Conservation (phyloP, 768 basidiomycete species). For the Chalciporus pseudorubinellus region DNA sequence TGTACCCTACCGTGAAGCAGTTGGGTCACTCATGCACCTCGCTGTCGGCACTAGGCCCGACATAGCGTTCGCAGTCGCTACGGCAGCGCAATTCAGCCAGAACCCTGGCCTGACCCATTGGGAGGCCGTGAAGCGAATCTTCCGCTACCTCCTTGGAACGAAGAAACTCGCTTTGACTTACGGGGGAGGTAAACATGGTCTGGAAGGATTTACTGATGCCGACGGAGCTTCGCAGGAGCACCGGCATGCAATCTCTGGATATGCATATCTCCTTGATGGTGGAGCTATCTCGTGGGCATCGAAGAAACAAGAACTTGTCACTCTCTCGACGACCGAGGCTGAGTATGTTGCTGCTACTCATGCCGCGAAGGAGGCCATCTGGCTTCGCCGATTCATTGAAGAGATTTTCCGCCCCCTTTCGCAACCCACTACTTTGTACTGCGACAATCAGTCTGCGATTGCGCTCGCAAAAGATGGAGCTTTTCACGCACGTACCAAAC, state of each 20-base stretch:
- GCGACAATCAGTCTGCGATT: too few relatives aligned
- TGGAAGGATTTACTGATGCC: background rate
- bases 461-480: too few relatives aligned
- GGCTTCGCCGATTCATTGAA: too few relatives aligned
- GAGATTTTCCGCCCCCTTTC: too few relatives aligned
- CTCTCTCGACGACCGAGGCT: too few relatives aligned
- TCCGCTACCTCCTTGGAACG: too few relatives aligned
- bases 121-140: background rate
- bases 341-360: too few relatives aligned
- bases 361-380: too few relatives aligned
- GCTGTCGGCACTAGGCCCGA: background rate
- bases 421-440: too few relatives aligned
- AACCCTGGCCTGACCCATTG: background rate
- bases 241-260: background rate
- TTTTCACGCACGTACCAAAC: too few relatives aligned
- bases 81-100: background rate
- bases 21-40: background rate
- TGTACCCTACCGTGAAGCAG: background rate
- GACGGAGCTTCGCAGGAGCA: background rate
- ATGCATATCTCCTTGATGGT: background rate
- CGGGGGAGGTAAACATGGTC: too few relatives aligned
- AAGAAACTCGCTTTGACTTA: too few relatives aligned
- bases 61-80: background rate
- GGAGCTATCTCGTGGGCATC: background rate
- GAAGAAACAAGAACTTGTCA: background rate